Percentiles rank a stretch among this genome's conserved stretches.
phyloP scores from a whole-genome alignment of 192 early-diverging fungal species.

The Podila verticillata region DNA sequence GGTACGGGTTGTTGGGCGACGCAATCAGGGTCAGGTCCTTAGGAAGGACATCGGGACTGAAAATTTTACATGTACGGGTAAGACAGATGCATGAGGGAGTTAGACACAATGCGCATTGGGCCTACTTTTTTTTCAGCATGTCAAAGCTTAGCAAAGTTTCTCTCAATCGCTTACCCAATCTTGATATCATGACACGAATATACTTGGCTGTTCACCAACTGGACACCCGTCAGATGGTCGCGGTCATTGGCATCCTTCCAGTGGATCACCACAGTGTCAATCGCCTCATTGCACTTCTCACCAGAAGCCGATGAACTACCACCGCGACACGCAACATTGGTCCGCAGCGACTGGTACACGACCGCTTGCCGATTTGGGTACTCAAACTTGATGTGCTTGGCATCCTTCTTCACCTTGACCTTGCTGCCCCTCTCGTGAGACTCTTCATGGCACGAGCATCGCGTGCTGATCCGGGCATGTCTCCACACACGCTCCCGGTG shows the following conservation, averaged over 20 bases:
- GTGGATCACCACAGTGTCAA: slow-evolving; percentile 37
- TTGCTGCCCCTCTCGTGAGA: slow-evolving; percentile 16
- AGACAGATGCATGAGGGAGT: neutral
- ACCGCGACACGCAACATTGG: neutral
- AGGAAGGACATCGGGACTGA: slow-evolving; percentile 19
- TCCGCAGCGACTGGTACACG: slow-evolving; percentile 39
- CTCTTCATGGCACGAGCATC: slow-evolving; percentile 41
- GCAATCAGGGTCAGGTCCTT: slow-evolving; percentile 24
- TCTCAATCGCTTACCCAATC: slow-evolving; percentile 26
- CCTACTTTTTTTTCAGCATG: too few species aligned
- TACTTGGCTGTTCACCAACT: slow-evolving; percentile 33
- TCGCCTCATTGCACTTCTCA: slow-evolving; percentile 12
- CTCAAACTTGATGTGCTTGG: slow-evolving; percentile 19
- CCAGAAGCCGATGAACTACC: slow-evolving; percentile 1
- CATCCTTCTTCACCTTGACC: slow-evolving; percentile 34
- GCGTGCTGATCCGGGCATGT: slow-evolving; percentile 17
- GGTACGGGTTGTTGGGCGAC: slow-evolving; percentile 34
- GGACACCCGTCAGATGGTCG: slow-evolving; percentile 33
- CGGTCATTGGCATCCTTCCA: slow-evolving; percentile 24
- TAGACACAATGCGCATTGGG: neutral
- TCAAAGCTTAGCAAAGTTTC: neutral
- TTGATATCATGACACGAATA: slow-evolving; percentile 47
- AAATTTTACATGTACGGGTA: neutral
- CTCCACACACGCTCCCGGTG: slow-evolving; percentile 25
- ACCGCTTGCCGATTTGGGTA: slow-evolving; percentile 22